Evolutionary conservation across 2,329 filamentous ascomycete genomes (phyloP).

Genomic region (Exophiala oligosperma): DNA sequence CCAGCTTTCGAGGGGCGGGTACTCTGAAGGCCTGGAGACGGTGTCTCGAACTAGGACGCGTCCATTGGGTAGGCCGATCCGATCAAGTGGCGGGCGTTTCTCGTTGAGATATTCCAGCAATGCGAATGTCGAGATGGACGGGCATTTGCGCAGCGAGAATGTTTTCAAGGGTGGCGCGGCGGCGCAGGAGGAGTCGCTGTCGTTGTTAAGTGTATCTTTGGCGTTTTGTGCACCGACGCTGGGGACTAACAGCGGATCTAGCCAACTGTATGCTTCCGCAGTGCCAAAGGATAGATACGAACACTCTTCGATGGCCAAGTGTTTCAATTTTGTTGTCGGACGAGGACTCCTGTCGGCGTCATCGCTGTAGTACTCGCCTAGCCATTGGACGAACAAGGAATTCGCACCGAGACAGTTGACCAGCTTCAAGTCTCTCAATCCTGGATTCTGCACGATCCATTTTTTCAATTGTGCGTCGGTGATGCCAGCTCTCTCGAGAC

Average conservation of each 20-base stretch:
- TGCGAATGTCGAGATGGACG: background rate
- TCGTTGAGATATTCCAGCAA: constrained; percentile 17
- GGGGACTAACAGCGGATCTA: constrained; percentile 11
- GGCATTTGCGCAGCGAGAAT: constrained; percentile 11
- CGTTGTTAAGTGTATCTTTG: background rate
- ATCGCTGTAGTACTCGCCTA: constrained; percentile 27
- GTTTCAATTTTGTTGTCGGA: constrained; percentile 4
- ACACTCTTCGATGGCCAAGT: constrained; percentile 15
- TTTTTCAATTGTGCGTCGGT: constrained; percentile 36
- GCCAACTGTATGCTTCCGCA: constrained; percentile 12
- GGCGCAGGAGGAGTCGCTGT: no score
- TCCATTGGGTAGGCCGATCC: constrained; percentile 15
- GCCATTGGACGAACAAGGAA: constrained; percentile 37
- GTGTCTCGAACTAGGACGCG: constrained; percentile 3
- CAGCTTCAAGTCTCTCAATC: constrained; percentile 33
- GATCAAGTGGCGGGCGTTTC: constrained; percentile 4
- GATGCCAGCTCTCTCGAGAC: constrained; percentile 37
- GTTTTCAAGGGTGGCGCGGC: background rate
- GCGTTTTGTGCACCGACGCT: background rate
- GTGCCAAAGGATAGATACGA: constrained; percentile 1
- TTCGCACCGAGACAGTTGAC: constrained; percentile 37
- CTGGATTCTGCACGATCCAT: constrained; percentile 35
- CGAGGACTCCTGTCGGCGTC: background rate
- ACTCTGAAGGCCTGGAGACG: background rate
- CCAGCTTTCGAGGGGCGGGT: background rate